Conservation (phyloP, 2,329 filamentous ascomycete species). For the Beauveria asiatica region DNA sequence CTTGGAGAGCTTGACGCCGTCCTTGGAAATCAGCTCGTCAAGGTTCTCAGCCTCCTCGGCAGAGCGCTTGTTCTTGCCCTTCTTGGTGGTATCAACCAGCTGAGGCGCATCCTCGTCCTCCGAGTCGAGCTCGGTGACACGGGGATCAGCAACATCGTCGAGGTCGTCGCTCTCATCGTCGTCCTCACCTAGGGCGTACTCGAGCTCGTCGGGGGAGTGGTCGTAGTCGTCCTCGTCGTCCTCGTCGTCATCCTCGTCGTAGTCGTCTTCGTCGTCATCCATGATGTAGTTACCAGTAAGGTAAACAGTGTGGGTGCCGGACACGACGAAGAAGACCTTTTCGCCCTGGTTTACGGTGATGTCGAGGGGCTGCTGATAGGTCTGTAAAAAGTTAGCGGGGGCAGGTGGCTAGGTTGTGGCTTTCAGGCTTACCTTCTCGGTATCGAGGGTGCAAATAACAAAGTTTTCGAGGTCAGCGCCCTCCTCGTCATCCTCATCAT, state of each 20-base stretch:
- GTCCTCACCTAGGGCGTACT: constrained; percentile 62
- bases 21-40: constrained; percentile 78
- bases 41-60: constrained; percentile 73
- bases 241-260: constrained; percentile 51
- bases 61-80: constrained; percentile 89
- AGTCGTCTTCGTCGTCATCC: constrained; percentile 54
- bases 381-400: constrained; percentile 32
- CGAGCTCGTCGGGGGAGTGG: constrained; percentile 70
- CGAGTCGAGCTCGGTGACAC: constrained; percentile 74
- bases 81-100: constrained; percentile 46
- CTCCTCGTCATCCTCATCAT: constrained; percentile 51
- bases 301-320: constrained; percentile 81
- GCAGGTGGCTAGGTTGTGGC: neutral
- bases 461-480: constrained; percentile 73
- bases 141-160: constrained; percentile 68
- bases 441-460: constrained; percentile 92
- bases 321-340: constrained; percentile 84
- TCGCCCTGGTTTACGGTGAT: constrained; percentile 86
- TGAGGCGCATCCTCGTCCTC: constrained; percentile 68
- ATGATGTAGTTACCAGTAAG: constrained; percentile 96
- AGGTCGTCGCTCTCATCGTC: constrained; percentile 69
- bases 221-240: constrained; percentile 62
- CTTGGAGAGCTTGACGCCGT: constrained; percentile 76
- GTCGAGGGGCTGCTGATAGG: constrained; percentile 92
- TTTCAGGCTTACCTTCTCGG: constrained; percentile 62